These are phyloP conservation scores for Boechera stricta DNA, from an alignment of 345 rosid genomes.

Conservation along the genomic window DNA sequence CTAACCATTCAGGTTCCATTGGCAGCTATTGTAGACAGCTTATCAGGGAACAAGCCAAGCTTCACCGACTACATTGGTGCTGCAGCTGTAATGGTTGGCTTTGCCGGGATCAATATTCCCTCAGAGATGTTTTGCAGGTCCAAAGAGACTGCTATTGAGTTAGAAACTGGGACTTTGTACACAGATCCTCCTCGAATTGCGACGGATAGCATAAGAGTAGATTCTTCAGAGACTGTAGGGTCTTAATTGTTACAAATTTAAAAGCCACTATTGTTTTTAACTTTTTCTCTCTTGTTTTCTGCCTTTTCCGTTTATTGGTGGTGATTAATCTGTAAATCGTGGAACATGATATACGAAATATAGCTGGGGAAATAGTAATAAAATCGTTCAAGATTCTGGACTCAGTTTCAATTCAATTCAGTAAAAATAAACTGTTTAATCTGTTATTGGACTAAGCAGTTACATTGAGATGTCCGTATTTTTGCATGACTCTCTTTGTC, in stretches of 20 bases:
- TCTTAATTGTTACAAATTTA: not conserved
- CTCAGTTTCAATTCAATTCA: constrained; percentile 24
- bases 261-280: not conserved
- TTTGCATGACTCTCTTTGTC: constrained; percentile 86
- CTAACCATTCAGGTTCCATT: constrained; percentile 94
- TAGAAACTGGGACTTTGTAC: constrained; percentile 44
- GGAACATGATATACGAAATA: constrained; percentile 14
- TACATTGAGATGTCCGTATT: constrained; percentile 64
- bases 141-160: constrained; percentile 50
- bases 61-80: constrained; percentile 83
- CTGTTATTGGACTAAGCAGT: constrained; percentile 38
- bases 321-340: constrained; percentile 24
- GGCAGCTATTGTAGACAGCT: constrained; percentile 83
- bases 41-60: constrained; percentile 73
- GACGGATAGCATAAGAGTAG: constrained; percentile 8
- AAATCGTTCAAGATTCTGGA: constrained; percentile 12
- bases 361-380: constrained; percentile 1
- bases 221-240: constrained; percentile 7
- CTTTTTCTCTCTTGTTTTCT: not conserved
- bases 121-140: constrained; percentile 54
- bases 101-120: constrained; percentile 89
- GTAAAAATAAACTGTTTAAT: not conserved
- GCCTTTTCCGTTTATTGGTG: not conserved
- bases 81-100: constrained; percentile 83
- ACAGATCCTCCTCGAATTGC: constrained; percentile 38